These are phyloP conservation scores for Phanerochaete sordida DNA, from an alignment of 768 basidiomycete species.

Conservation along the genomic window DNA sequence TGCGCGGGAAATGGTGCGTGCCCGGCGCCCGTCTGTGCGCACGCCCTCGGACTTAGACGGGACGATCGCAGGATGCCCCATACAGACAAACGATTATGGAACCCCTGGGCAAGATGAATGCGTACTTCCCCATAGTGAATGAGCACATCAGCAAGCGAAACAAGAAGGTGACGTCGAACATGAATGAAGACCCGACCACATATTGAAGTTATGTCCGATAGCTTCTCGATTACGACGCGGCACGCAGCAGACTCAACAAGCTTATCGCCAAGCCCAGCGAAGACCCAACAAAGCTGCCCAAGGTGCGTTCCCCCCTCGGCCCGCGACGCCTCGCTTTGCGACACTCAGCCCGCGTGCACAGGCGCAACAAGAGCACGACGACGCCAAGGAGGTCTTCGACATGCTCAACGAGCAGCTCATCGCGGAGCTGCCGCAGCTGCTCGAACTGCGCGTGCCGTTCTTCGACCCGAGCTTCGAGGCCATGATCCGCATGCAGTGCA, in stretches of 20 bases:
- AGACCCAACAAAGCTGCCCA: conserved; percentile 87
- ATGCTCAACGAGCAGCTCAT: conserved; percentile 91
- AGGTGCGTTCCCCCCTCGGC: conserved; percentile 40
- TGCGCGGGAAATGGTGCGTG: conserved; percentile 75
- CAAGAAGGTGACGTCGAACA: conserved; percentile 69
- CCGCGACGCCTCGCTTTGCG: too few species aligned
- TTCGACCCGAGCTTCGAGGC: conserved; percentile 99
- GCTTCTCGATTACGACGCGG: conserved; percentile 95
- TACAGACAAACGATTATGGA: conserved; percentile 95
- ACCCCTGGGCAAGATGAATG: conserved; percentile 94
- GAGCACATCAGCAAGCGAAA: conserved; percentile 92
- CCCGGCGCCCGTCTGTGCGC: neutral
- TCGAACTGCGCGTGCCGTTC: conserved; percentile 95
- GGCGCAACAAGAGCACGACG: conserved; percentile 96
- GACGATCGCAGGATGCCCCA: conserved; percentile 69
- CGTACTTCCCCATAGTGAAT: conserved; percentile 91
- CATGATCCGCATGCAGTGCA: conserved; percentile 97
- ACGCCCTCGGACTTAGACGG: neutral
- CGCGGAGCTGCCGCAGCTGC: conserved; percentile 83
- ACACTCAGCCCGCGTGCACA: too few species aligned
- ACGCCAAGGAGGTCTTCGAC: conserved; percentile 91
- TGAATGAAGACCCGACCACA: neutral
- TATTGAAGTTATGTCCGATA: conserved; percentile 27
- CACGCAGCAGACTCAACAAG: conserved; percentile 87
- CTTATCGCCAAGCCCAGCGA: conserved; percentile 89